Evolutionary conservation across 371 early-diverging fungal species (phyloP).

Genomic region (Umbelopsis sp.): DNA sequence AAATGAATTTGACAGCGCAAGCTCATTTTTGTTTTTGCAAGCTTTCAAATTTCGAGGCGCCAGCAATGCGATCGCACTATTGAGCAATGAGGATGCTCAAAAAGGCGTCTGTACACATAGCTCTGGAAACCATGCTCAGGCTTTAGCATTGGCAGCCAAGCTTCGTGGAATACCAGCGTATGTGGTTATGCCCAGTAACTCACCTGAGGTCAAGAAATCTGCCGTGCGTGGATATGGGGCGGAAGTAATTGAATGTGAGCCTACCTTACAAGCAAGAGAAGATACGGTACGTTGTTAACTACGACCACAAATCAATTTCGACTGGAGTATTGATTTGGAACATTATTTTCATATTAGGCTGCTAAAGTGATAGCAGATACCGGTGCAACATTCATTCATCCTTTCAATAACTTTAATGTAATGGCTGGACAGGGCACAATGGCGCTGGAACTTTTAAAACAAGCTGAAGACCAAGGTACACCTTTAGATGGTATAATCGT

Average conservation of each 20-base stretch:
- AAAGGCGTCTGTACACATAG: slow-evolving; percentile 52
- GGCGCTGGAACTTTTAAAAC: slow-evolving; percentile 50
- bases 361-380: slow-evolving; percentile 31
- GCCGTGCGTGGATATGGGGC: slow-evolving; percentile 63
- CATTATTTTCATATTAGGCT: slow-evolving; percentile 21
- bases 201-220: slow-evolving; percentile 52
- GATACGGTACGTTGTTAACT: slow-evolving; percentile 26
- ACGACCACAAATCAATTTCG: not conserved
- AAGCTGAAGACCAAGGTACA: slow-evolving; percentile 35
- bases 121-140: slow-evolving; percentile 58
- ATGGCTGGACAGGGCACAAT: slow-evolving; percentile 70
- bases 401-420: slow-evolving; percentile 49
- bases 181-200: slow-evolving; percentile 58
- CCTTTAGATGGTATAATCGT: slow-evolving; percentile 54
- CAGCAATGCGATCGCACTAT: slow-evolving; percentile 45
- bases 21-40: slow-evolving; percentile 23
- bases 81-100: slow-evolving; percentile 34
- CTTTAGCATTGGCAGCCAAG: slow-evolving; percentile 49
- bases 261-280: slow-evolving; percentile 37
- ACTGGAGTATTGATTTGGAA: not conserved
- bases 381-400: slow-evolving; percentile 48
- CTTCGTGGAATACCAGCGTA: slow-evolving; percentile 48
- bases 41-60: slow-evolving; percentile 69
- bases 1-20: not conserved
- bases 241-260: slow-evolving; percentile 47